Evolutionary conservation across 345 rosid species (phyloP).

Genomic region (Aethionema arabicum): DNA sequence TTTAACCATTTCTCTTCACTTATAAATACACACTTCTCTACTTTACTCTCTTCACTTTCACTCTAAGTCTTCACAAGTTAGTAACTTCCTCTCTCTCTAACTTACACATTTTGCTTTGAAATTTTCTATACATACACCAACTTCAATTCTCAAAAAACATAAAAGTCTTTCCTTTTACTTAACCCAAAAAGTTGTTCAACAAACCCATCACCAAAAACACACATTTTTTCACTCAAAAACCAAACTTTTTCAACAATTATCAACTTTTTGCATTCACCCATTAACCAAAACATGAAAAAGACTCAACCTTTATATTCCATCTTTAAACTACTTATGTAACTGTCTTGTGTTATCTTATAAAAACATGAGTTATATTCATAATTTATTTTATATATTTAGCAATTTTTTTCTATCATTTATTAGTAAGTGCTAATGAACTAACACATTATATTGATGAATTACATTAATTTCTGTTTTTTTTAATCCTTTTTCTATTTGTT

Average conservation of each 20-base stretch:
- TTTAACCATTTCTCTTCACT: constrained; percentile 20
- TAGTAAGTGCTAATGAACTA: too few relatives aligned
- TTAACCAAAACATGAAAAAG: constrained; percentile 13
- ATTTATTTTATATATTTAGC: too few relatives aligned
- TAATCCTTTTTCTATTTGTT: not conserved
- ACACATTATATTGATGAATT: too few relatives aligned
- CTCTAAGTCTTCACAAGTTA: constrained; percentile 20
- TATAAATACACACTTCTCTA: constrained; percentile 33
- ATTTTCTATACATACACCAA: not conserved
- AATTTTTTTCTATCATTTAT: too few relatives aligned
- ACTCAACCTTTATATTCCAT: not conserved
- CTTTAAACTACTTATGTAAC: not conserved
- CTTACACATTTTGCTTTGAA: not conserved
- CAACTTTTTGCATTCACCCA: constrained; percentile 19
- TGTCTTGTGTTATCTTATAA: too few relatives aligned
- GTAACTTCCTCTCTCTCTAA: constrained; percentile 15
- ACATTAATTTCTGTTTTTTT: not conserved
- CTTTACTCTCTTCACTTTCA: constrained; percentile 22
- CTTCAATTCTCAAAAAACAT: not conserved
- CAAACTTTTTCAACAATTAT: constrained; percentile 11
- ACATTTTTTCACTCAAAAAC: not conserved
- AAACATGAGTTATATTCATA: too few relatives aligned
- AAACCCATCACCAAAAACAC: not conserved
- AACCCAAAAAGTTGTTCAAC: constrained; percentile 22
- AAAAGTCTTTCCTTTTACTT: not conserved